Percentiles rank a stretch among this genome's conserved stretches.
Evolutionary conservation across 192 early-diverging fungal species (phyloP).

Genomic region (Coemansia sp.): DNA sequence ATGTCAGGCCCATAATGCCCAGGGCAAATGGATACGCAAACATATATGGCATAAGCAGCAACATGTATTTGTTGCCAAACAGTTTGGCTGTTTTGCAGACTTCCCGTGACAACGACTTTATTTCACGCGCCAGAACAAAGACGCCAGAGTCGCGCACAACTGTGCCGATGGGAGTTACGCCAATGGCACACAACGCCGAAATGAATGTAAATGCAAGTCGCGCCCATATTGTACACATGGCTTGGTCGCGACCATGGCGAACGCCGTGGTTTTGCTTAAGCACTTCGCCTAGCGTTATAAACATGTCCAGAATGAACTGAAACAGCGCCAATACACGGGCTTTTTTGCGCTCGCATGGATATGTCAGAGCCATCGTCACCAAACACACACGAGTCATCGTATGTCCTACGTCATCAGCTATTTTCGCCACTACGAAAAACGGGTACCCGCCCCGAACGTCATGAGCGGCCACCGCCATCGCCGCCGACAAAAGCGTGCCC

Average conservation of each 20-base stretch:
- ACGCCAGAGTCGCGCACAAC: slow-evolving; percentile 30
- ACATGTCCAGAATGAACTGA: slow-evolving; percentile 20
- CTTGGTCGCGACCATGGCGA: not conserved
- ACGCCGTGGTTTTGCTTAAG: slow-evolving; percentile 1
- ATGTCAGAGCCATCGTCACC: slow-evolving; percentile 18
- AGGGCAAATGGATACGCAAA: slow-evolving; percentile 23
- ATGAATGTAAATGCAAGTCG: not conserved
- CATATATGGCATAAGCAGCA: slow-evolving; percentile 28
- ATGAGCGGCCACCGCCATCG: not conserved
- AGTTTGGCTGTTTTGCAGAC: not conserved
- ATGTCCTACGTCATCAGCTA: slow-evolving; percentile 5
- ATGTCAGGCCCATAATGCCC: slow-evolving; percentile 10
- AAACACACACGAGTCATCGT: slow-evolving; percentile 12
- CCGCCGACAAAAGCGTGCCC: not conserved
- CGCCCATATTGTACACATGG: slow-evolving; percentile 9
- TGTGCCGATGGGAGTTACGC: slow-evolving; percentile 1
- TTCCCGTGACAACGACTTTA: not conserved
- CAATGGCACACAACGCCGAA: not conserved
- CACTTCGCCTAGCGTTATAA: slow-evolving; percentile 18
- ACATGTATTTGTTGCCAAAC: slow-evolving; percentile 18
- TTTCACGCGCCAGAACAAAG: slow-evolving; percentile 17
- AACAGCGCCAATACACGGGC: slow-evolving; percentile 19
- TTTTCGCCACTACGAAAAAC: slow-evolving; percentile 3
- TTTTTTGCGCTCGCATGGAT: slow-evolving; percentile 27
- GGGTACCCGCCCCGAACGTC: not conserved